Conservation (phyloP, 805 yeast genomes). For the Starmerella davenportii region DNA sequence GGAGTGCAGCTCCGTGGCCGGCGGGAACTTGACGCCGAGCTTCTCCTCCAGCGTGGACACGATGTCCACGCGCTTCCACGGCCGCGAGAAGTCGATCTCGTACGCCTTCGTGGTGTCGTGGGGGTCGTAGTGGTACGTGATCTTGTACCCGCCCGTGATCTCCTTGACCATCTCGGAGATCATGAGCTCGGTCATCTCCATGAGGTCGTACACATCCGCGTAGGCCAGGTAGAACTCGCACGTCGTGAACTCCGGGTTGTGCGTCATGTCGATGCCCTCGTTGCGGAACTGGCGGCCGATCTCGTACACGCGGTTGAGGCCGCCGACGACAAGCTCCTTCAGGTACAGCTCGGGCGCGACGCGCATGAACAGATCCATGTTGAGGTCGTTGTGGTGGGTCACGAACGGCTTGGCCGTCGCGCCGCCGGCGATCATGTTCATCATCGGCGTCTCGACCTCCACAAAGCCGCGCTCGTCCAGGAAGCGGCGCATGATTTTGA, state of each 20-base stretch:
- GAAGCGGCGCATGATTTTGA: slow-evolving; percentile 71
- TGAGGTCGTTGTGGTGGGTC: slow-evolving; percentile 91
- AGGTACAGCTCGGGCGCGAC: slow-evolving; percentile 94
- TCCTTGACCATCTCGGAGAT: slow-evolving; percentile 95
- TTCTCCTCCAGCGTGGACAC: slow-evolving; percentile 84
- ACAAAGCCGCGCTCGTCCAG: slow-evolving; percentile 70
- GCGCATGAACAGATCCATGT: slow-evolving; percentile 94
- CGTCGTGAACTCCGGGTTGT: slow-evolving; percentile 96
- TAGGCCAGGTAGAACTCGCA: slow-evolving; percentile 97
- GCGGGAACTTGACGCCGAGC: slow-evolving; percentile 76
- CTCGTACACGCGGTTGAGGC: slow-evolving; percentile 94
- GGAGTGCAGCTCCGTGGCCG: slow-evolving; percentile 89
- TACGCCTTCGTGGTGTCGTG: slow-evolving; percentile 51
- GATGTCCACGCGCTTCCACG: slow-evolving; percentile 98
- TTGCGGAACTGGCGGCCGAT: slow-evolving; percentile 98
- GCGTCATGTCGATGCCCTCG: slow-evolving; percentile 97
- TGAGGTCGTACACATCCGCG: slow-evolving; percentile 89
- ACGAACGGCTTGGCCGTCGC: slow-evolving; percentile 97
- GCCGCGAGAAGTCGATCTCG: slow-evolving; percentile 76
- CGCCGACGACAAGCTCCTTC: slow-evolving; percentile 94
- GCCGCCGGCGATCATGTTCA: slow-evolving; percentile 98
- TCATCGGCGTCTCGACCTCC: slow-evolving; percentile 98
- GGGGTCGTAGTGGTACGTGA: slow-evolving; percentile 85
- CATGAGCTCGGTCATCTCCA: slow-evolving; percentile 75
- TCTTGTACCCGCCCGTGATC: slow-evolving; percentile 73